These are phyloP conservation scores for Mycena rosella DNA, from an alignment of 768 basidiomycete species.

Conservation along the genomic window DNA sequence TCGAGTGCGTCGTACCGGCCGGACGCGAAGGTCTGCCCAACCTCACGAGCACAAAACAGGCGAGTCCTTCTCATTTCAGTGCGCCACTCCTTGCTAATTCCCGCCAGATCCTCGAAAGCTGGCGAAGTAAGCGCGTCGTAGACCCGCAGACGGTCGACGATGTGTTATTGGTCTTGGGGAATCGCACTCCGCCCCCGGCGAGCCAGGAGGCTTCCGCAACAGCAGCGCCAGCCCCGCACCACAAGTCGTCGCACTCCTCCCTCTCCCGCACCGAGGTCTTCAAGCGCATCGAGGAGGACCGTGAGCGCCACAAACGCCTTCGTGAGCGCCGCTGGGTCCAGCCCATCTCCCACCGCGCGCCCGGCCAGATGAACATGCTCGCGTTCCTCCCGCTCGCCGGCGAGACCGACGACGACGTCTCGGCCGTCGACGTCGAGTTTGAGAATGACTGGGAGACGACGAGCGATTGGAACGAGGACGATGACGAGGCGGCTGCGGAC, in stretches of 20 bases:
- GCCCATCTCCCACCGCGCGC: slow-evolving; percentile 68
- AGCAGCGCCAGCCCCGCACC: slow-evolving; percentile 37
- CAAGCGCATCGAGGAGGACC: slow-evolving; percentile 91
- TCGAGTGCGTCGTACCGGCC: slow-evolving; percentile 89
- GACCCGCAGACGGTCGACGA: slow-evolving; percentile 85
- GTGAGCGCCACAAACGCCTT: slow-evolving; percentile 92
- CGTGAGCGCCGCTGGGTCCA: slow-evolving; percentile 95
- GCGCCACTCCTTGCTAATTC: neutral
- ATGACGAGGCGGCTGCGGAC: slow-evolving; percentile 80
- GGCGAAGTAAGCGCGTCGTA: slow-evolving; percentile 87
- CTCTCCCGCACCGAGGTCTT: slow-evolving; percentile 79
- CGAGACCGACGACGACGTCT: slow-evolving; percentile 67
- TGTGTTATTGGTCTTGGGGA: slow-evolving; percentile 67
- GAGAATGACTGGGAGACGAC: slow-evolving; percentile 93
- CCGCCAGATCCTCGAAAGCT: slow-evolving; percentile 88
- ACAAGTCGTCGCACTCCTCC: slow-evolving; percentile 37
- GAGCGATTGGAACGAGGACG: slow-evolving; percentile 93
- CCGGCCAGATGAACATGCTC: slow-evolving; percentile 61
- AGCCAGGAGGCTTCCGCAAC: slow-evolving; percentile 42
- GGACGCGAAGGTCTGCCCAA: slow-evolving; percentile 92
- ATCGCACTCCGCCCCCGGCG: slow-evolving; percentile 50
- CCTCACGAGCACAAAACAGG: slow-evolving; percentile 89
- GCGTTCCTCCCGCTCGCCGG: slow-evolving; percentile 73
- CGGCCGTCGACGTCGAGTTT: slow-evolving; percentile 84
- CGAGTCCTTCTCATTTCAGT: slow-evolving; percentile 45